Evolutionary conservation across 1,284 basidiomycete genomes (phyloP).

Genomic region (Boletus sp.): DNA sequence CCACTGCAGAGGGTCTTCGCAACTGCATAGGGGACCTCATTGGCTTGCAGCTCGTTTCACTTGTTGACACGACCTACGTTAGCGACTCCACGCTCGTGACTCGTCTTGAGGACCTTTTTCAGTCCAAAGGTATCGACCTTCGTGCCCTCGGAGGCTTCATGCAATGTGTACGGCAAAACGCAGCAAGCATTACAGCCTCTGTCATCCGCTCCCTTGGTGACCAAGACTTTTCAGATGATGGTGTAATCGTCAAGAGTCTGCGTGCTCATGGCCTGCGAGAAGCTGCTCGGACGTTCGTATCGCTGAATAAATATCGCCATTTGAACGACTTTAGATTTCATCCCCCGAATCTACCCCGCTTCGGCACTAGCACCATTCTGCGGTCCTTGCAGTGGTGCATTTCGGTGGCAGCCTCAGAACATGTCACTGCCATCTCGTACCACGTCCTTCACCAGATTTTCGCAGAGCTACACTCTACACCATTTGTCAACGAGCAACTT

Average conservation of each 20-base stretch:
- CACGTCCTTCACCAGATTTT: constrained; percentile 76
- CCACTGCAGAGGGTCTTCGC: constrained; percentile 48
- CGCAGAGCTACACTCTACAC: constrained; percentile 59
- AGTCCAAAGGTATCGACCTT: constrained; percentile 32
- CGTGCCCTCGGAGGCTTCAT: constrained; percentile 36
- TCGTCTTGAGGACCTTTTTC: constrained; percentile 39
- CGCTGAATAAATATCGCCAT: constrained; percentile 49
- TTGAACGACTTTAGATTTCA: constrained; percentile 50
- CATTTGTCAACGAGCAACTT: constrained; percentile 84
- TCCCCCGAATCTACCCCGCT: constrained; percentile 59
- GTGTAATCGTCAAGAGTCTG: constrained; percentile 48
- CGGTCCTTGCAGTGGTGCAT: constrained; percentile 58
- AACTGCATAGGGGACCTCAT: constrained; percentile 72
- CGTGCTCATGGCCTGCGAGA: constrained; percentile 31
- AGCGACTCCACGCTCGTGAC: constrained; percentile 11
- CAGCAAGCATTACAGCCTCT: constrained; percentile 53
- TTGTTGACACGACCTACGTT: constrained; percentile 36
- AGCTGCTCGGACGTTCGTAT: constrained; percentile 42
- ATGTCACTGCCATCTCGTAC: constrained; percentile 58
- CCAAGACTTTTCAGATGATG: constrained; percentile 46
- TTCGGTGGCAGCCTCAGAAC: constrained; percentile 35
- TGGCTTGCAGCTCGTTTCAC: constrained; percentile 55
- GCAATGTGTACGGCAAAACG: constrained; percentile 39
- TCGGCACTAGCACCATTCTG: constrained; percentile 47
- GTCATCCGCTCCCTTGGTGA: constrained; percentile 61